Evolutionary conservation across 2,329 filamentous ascomycete genomes (phyloP).

Genomic region (Sarocladium strictum): DNA sequence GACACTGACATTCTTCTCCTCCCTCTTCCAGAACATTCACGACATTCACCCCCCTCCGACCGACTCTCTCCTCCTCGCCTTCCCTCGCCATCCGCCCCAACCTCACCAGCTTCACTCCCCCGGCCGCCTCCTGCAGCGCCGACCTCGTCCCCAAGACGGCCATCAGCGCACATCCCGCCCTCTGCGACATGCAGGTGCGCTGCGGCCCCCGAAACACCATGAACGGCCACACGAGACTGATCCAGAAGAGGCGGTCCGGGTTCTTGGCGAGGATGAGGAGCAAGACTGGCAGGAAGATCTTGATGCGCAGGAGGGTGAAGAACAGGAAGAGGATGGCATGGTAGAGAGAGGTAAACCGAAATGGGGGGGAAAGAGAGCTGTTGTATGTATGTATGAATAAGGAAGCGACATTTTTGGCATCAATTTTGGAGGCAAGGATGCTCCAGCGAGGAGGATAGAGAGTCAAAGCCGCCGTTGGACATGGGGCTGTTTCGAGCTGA

Average conservation of each 20-base stretch:
- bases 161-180: constrained; percentile 47
- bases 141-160: constrained; percentile 41
- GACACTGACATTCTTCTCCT: background rate
- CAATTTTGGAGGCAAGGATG: background rate
- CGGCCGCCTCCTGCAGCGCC: constrained; percentile 15
- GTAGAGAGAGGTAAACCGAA: constrained; percentile 12
- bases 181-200: constrained; percentile 44
- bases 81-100: constrained; percentile 23
- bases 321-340: constrained; percentile 38
- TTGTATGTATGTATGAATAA: constrained; percentile 2
- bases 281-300: constrained; percentile 45
- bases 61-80: constrained; percentile 31
- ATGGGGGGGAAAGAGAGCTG: background rate
- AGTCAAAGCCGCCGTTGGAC: background rate
- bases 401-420: too few relatives aligned
- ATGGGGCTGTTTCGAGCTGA: background rate
- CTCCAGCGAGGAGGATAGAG: background rate
- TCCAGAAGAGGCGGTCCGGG: constrained; percentile 55
- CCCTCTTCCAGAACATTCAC: constrained; percentile 34
- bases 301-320: constrained; percentile 47
- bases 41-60: constrained; percentile 45
- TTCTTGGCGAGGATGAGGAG: constrained; percentile 47
- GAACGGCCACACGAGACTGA: constrained; percentile 45
- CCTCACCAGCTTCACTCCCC: constrained; percentile 24
- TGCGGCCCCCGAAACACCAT: constrained; percentile 55